Evolutionary conservation across 192 early-diverging fungal species (phyloP).

Genomic region (Lobulomyces angularis): DNA sequence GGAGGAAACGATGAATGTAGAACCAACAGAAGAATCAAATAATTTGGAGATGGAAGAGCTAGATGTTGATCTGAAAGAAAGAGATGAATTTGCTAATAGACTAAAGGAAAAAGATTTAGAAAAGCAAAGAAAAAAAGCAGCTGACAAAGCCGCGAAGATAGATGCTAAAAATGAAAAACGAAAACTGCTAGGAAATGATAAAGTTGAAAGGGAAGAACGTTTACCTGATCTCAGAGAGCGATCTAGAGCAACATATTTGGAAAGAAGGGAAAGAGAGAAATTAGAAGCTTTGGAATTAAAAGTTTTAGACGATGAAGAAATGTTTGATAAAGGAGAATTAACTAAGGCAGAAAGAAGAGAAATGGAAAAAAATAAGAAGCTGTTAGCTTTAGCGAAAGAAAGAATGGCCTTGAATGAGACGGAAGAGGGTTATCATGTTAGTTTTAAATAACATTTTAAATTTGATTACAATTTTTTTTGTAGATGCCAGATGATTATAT

Average conservation of each 20-base stretch:
- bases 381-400: slow-evolving; percentile 74
- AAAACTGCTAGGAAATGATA: slow-evolving; percentile 73
- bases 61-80: slow-evolving; percentile 62
- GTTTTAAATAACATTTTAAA: slow-evolving; percentile 4
- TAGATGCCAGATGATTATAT: slow-evolving; percentile 72
- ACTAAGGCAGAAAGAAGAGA: slow-evolving; percentile 65
- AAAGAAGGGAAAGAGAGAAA: slow-evolving; percentile 70
- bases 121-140: slow-evolving; percentile 25
- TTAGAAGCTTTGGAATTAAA: slow-evolving; percentile 63
- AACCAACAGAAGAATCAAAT: slow-evolving; percentile 3
- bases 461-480: neutral
- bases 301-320: slow-evolving; percentile 74
- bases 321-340: slow-evolving; percentile 63
- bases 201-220: slow-evolving; percentile 49
- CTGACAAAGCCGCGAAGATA: slow-evolving; percentile 54
- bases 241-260: slow-evolving; percentile 83
- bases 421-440: slow-evolving; percentile 61
- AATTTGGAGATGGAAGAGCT: slow-evolving; percentile 33
- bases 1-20: slow-evolving; percentile 1
- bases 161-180: slow-evolving; percentile 54
- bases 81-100: slow-evolving; percentile 80
- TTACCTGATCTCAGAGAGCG: slow-evolving; percentile 69
- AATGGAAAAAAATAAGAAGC: slow-evolving; percentile 71
- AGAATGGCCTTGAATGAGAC: slow-evolving; percentile 65
- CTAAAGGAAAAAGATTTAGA: slow-evolving; percentile 72